phyloP scores from a whole-genome alignment of 2,329 filamentous ascomycete species.

The Beauveria bassiana region DNA sequence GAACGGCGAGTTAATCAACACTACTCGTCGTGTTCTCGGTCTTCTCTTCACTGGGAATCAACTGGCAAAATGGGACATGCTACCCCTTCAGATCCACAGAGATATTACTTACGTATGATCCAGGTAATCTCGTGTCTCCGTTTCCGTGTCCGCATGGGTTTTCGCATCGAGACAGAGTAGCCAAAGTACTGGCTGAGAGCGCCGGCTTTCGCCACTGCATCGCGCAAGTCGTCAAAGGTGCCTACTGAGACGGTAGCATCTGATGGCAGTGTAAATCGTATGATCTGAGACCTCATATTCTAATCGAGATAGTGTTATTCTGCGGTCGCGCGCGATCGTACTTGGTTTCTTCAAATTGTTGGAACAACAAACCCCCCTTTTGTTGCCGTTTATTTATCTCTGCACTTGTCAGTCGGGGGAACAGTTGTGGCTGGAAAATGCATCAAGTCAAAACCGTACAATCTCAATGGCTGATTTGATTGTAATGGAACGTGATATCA shows the following conservation, averaged over 20 bases:
- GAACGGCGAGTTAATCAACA: background rate
- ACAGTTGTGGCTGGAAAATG: background rate
- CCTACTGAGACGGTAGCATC: background rate
- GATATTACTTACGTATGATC: background rate
- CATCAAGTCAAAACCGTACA: background rate
- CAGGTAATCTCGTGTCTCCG: constrained; percentile 7
- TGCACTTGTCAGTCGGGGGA: background rate
- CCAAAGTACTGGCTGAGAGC: constrained; percentile 8
- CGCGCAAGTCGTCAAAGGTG: background rate
- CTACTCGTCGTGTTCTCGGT: background rate
- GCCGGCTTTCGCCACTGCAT: background rate
- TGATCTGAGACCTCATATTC: background rate
- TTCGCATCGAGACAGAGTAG: background rate
- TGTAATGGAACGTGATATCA: too few species aligned
- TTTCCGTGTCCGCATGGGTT: background rate
- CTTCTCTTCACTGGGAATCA: background rate
- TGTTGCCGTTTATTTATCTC: background rate
- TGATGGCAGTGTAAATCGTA: background rate
- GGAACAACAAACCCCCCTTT: too few species aligned
- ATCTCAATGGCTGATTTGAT: background rate
- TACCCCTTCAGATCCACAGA: background rate
- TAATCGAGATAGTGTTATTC: background rate
- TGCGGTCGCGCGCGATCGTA: background rate
- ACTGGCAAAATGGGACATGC: background rate
- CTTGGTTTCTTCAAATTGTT: background rate